Evolutionary conservation across 331 rosid genomes (phyloP).

Genomic region (Acacia pycnantha): DNA sequence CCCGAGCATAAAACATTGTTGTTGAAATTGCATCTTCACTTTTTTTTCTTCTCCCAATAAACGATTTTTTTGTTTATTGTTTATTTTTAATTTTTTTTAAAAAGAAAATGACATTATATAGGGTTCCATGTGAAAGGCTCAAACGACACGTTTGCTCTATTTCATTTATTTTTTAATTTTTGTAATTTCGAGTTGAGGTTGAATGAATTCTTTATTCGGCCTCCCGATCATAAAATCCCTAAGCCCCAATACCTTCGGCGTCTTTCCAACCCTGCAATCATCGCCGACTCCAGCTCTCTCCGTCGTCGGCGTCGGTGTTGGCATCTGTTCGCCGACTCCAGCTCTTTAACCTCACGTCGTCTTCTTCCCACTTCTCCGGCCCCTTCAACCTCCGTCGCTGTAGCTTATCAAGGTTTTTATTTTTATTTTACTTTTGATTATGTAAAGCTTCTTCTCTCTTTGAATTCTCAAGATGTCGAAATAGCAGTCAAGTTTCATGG

Average conservation of each 20-base stretch:
- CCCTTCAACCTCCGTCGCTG: not conserved
- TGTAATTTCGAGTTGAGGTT: not conserved
- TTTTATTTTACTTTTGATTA: not conserved
- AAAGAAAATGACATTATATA: too few species aligned
- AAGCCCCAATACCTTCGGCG: not conserved
- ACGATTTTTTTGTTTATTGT: too few species aligned
- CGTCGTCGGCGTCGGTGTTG: not conserved
- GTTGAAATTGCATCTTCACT: too few species aligned
- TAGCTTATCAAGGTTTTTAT: not conserved
- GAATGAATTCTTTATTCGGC: not conserved
- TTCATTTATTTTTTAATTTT: not conserved
- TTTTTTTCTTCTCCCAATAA: too few species aligned
- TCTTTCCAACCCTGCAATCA: not conserved
- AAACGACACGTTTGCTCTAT: not conserved
- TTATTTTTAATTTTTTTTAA: too few species aligned
- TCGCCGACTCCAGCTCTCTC: not conserved
- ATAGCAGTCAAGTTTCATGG: not conserved
- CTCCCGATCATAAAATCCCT: not conserved
- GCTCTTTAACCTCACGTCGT: not conserved
- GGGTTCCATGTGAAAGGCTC: not conserved
- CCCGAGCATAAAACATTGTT: too few species aligned
- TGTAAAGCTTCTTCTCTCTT: not conserved
- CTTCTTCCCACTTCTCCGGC: not conserved
- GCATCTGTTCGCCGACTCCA: not conserved
- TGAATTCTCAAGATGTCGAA: not conserved